These are phyloP conservation scores for Mycosphaerelloides madeirae DNA, from an alignment of 2,329 filamentous ascomycete genomes.

Conservation along the genomic window DNA sequence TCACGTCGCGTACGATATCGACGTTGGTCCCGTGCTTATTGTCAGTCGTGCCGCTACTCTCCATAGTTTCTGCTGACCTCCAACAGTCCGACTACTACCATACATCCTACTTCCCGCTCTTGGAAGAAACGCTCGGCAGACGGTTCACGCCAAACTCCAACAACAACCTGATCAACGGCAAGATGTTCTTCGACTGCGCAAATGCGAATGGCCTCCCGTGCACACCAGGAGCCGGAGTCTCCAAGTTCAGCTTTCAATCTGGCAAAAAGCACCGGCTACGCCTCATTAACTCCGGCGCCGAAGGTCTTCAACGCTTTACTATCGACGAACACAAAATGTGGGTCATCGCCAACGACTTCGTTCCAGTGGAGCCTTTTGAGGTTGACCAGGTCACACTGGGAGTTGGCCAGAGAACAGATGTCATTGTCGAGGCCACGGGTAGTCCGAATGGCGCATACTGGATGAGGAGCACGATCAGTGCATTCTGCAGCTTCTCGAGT, in stretches of 20 bases:
- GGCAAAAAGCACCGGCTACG: constrained; percentile 39
- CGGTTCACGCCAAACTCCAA: constrained; percentile 5
- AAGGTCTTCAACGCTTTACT: constrained; percentile 39
- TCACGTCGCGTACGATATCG: constrained; percentile 36
- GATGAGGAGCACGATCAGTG: constrained; percentile 30
- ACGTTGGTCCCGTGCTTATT: constrained; percentile 36
- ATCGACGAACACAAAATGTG: constrained; percentile 45
- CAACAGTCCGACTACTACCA: constrained; percentile 7
- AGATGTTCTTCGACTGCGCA: constrained; percentile 25
- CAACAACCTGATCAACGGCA: constrained; percentile 14
- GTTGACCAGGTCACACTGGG: constrained; percentile 48
- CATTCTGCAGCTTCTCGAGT: constrained; percentile 17
- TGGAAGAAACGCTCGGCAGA: constrained; percentile 1
- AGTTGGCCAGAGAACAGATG: constrained; percentile 50
- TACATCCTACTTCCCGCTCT: neutral
- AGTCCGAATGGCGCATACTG: constrained; percentile 28
- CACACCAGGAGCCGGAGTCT: constrained; percentile 26
- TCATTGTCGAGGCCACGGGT: constrained; percentile 38
- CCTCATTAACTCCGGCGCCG: constrained; percentile 39
- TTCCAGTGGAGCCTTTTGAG: constrained; percentile 38
- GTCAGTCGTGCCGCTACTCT: neutral
- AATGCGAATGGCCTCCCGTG: constrained; percentile 23
- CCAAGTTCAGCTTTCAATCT: constrained; percentile 34
- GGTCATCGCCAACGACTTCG: constrained; percentile 40
- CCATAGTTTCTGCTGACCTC: neutral